Conservation (phyloP, 2,329 filamentous ascomycete species). For the Lasiodiplodia gonubiensis region DNA sequence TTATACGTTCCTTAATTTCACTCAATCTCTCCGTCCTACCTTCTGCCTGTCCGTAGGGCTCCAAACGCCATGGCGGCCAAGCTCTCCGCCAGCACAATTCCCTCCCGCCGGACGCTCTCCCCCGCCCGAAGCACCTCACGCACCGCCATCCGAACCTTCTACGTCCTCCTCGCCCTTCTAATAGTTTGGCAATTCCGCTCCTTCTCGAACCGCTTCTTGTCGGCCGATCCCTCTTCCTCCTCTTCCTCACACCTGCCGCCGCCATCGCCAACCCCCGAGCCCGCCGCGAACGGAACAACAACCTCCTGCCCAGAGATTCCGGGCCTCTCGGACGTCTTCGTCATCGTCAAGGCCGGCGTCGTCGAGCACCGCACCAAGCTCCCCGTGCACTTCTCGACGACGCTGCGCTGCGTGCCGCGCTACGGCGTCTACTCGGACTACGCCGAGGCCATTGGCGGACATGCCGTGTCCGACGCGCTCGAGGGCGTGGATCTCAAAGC, state of each 20-base stretch:
- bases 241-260: not conserved
- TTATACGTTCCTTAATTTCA: not conserved
- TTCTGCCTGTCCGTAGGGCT: not conserved
- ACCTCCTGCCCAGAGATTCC: conserved; percentile 34
- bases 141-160: conserved; percentile 8
- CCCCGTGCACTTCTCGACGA: conserved; percentile 49
- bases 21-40: not conserved
- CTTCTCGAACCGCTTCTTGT: conserved; percentile 3
- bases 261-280: not conserved
- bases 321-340: conserved; percentile 57
- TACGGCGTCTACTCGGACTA: conserved; percentile 48
- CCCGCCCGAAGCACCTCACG: not conserved
- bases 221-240: not conserved
- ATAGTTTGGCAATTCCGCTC: conserved; percentile 18
- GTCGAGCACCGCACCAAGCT: conserved; percentile 63
- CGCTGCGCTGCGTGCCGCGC: conserved; percentile 41
- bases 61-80: not conserved
- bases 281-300: not conserved
- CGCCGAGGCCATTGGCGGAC: conserved; percentile 41
- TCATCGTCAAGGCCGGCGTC: conserved; percentile 64
- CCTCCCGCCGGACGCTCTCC: not conserved
- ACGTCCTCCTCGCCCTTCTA: not conserved
- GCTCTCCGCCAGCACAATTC: not conserved
- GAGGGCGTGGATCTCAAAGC: conserved; percentile 40
- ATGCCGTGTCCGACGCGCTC: conserved; percentile 47